phyloP scores from a whole-genome alignment of 768 basidiomycete species.

The Pulveroboletus sp. region DNA sequence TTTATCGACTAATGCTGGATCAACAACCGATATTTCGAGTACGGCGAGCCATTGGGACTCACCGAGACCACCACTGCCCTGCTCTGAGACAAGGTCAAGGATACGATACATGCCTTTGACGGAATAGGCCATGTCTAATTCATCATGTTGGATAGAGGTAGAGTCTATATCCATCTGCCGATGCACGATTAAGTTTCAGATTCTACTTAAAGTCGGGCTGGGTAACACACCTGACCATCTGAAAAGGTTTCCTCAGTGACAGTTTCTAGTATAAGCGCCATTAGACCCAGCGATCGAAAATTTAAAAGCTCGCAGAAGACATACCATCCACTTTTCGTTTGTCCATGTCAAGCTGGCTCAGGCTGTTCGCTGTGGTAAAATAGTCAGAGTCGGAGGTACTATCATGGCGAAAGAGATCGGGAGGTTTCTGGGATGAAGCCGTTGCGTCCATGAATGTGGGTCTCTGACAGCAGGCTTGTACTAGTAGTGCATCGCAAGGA shows the following conservation, averaged over 20 bases:
- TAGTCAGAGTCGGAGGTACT: not conserved
- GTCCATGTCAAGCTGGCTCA: conserved; percentile 16
- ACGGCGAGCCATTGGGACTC: not conserved
- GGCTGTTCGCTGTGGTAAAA: too few species aligned
- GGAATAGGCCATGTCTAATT: conserved; percentile 22
- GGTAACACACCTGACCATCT: conserved; percentile 10
- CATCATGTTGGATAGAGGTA: conserved; percentile 4
- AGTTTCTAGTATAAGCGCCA: conserved; percentile 8
- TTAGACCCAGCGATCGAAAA: not conserved
- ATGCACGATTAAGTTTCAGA: not conserved
- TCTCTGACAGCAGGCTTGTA: not conserved
- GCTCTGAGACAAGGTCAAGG: conserved; percentile 52
- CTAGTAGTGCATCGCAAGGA: too few species aligned
- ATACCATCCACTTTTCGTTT: conserved; percentile 18
- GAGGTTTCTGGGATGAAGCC: conserved; percentile 10
- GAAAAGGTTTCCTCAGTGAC: conserved; percentile 1
- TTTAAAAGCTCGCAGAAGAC: not conserved
- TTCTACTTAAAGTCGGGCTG: not conserved
- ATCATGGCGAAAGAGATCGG: conserved; percentile 4
- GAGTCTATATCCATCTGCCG: conserved; percentile 19
- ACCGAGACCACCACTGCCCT: conserved; percentile 53
- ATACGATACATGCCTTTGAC: conserved; percentile 50
- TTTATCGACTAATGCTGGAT: conserved; percentile 52
- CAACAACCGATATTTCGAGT: not conserved
- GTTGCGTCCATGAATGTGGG: too few species aligned